A percentile compares a stretch with the other conserved stretches of the same genome.
phyloP scores from a whole-genome alignment of 306 rosid genomes.

The Pterocarpus santalinus region DNA sequence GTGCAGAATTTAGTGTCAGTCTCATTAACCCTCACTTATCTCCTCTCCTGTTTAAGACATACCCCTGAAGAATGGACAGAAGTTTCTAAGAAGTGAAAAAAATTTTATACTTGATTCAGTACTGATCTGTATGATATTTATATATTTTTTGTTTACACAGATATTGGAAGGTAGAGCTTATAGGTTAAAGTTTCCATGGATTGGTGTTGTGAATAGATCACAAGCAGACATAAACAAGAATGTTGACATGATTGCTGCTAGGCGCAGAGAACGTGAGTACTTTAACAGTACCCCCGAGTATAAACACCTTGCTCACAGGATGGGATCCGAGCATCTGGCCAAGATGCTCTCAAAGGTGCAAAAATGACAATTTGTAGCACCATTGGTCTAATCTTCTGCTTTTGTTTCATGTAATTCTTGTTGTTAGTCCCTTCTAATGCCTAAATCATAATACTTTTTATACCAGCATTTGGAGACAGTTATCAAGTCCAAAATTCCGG shows the following conservation, averaged over 20 bases:
- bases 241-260: slow-evolving; percentile 98
- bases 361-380: slow-evolving; percentile 28
- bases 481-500: slow-evolving; percentile 92
- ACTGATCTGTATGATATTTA: slow-evolving; percentile 22
- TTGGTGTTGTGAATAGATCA: slow-evolving; percentile 96
- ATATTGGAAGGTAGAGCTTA: slow-evolving; percentile 85
- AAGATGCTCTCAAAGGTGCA: slow-evolving; percentile 92
- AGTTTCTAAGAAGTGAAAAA: neutral
- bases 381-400: slow-evolving; percentile 2
- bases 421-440: slow-evolving; percentile 13
- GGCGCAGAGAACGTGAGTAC: slow-evolving; percentile 93
- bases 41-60: slow-evolving; percentile 7
- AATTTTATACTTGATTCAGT: neutral
- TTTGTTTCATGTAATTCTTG: slow-evolving; percentile 1
- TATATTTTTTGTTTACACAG: slow-evolving; percentile 55
- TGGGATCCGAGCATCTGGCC: slow-evolving; percentile 98
- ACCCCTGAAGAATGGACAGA: neutral
- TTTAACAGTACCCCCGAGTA: slow-evolving; percentile 80
- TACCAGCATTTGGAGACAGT: slow-evolving; percentile 94
- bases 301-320: slow-evolving; percentile 82
- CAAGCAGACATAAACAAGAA: slow-evolving; percentile 93
- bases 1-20: neutral
- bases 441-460: slow-evolving; percentile 41
- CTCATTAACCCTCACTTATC: neutral
- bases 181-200: slow-evolving; percentile 90